These are phyloP conservation scores for Ascochyta lentis DNA, from an alignment of 2,329 filamentous ascomycete genomes.

Conservation along the genomic window DNA sequence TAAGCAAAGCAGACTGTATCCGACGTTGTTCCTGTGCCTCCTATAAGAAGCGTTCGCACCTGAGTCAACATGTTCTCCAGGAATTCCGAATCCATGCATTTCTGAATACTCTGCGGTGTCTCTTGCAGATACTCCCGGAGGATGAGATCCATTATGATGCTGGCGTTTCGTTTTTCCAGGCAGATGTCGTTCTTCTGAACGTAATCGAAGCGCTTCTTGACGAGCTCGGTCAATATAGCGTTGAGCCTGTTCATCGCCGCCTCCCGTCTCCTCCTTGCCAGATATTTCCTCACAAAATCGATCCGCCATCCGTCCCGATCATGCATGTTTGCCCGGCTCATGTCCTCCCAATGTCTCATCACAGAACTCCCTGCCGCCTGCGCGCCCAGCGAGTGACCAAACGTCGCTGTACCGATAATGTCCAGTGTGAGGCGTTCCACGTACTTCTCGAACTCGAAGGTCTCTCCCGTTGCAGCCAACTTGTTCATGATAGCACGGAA, in stretches of 20 bases:
- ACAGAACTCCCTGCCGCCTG: conserved; percentile 31
- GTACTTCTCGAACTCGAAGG: conserved; percentile 35
- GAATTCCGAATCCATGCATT: conserved; percentile 43
- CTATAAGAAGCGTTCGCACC: conserved; percentile 52
- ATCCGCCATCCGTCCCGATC: conserved; percentile 19
- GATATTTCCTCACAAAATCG: conserved; percentile 29
- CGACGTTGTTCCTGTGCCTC: conserved; percentile 53
- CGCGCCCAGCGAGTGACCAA: conserved; percentile 32
- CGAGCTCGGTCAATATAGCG: conserved; percentile 39
- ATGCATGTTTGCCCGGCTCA: conserved; percentile 20
- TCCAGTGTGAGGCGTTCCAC: conserved; percentile 36
- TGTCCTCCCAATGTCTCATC: conserved; percentile 29
- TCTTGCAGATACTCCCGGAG: conserved; percentile 38
- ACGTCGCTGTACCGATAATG: conserved; percentile 34
- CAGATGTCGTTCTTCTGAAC: conserved; percentile 40
- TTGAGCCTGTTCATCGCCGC: conserved; percentile 36
- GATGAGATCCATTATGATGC: conserved; percentile 46
- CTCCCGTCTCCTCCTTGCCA: conserved; percentile 17
- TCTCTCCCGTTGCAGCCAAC: conserved; percentile 27
- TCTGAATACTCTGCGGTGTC: conserved; percentile 11
- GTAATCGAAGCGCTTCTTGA: conserved; percentile 48
- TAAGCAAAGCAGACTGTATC: conserved; percentile 39
- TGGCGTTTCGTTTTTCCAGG: conserved; percentile 45
- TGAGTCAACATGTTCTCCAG: conserved; percentile 45
- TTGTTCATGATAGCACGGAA: conserved; percentile 36